phyloP scores from a whole-genome alignment of 805 yeast species.

The Kodamaea hsintzibuensis region DNA sequence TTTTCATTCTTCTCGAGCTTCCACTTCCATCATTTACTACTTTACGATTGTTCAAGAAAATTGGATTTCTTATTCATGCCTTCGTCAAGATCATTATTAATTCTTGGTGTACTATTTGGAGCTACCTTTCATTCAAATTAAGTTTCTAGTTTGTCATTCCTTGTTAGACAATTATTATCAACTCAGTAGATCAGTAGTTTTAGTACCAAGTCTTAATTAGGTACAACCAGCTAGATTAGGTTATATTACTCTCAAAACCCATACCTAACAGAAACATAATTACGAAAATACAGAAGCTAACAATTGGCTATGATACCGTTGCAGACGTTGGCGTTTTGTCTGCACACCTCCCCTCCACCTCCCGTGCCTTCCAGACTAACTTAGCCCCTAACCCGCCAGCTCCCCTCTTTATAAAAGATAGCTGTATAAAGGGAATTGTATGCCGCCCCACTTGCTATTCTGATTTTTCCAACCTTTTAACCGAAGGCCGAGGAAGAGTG shows the following conservation, averaged over 20 bases:
- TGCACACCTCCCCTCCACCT: background rate
- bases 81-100: too few species aligned
- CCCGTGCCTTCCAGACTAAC: background rate
- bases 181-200: too few species aligned
- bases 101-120: too few species aligned
- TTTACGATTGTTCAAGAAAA: too few species aligned
- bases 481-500: background rate
- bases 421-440: background rate
- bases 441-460: background rate
- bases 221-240: background rate
- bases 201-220: background rate
- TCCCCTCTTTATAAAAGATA: background rate
- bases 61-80: too few species aligned
- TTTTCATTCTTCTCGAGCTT: too few species aligned
- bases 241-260: background rate
- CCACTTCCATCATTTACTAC: too few species aligned
- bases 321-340: background rate
- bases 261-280: background rate
- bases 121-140: too few species aligned
- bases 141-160: too few species aligned
- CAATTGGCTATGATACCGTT: background rate
- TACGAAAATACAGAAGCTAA: background rate
- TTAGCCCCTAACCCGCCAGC: background rate
- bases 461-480: background rate
- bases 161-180: too few species aligned